Evolutionary conservation across 805 yeast species (phyloP).

Genomic region (Yarrowia phangngaensis): DNA sequence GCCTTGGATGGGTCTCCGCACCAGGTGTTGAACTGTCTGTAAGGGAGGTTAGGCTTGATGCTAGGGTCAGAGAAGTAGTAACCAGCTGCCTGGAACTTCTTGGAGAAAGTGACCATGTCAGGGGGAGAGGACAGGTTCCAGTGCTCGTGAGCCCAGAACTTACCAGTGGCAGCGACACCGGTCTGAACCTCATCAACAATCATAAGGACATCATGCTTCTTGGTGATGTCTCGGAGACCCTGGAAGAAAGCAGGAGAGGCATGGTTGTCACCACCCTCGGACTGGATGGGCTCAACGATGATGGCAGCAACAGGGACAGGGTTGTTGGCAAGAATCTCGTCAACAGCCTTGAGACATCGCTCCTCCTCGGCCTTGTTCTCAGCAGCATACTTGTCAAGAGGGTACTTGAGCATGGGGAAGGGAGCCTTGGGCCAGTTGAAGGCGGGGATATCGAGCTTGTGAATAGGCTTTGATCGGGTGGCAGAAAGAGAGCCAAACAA

Average conservation of each 20-base stretch:
- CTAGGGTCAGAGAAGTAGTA: slow-evolving; percentile 72
- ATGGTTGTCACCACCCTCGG: slow-evolving; percentile 91
- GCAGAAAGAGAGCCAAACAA: slow-evolving; percentile 86
- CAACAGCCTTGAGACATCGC: slow-evolving; percentile 74
- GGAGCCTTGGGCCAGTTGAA: slow-evolving; percentile 97
- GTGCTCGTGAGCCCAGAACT: slow-evolving; percentile 85
- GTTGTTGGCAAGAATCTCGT: slow-evolving; percentile 52
- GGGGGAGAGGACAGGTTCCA: slow-evolving; percentile 72
- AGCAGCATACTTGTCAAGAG: slow-evolving; percentile 62
- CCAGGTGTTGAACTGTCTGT: slow-evolving; percentile 92
- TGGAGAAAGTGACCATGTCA: slow-evolving; percentile 80
- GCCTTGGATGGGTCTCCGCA: slow-evolving; percentile 86
- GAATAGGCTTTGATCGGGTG: slow-evolving; percentile 92
- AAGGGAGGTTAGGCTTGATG: slow-evolving; percentile 69
- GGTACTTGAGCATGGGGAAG: slow-evolving; percentile 80
- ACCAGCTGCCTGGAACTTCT: slow-evolving; percentile 87
- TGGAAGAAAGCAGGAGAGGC: slow-evolving; percentile 76
- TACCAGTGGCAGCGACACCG: slow-evolving; percentile 85
- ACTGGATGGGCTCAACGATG: slow-evolving; percentile 85
- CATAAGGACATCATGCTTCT: slow-evolving; percentile 63
- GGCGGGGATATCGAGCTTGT: slow-evolving; percentile 81
- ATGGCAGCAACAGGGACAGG: slow-evolving; percentile 74
- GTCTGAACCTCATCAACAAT: slow-evolving; percentile 88
- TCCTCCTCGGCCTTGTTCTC: slow-evolving; percentile 74
- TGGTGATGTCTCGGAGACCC: slow-evolving; percentile 71